Evolutionary conservation across 768 basidiomycete species (phyloP), one percentile per base, ranked within the genome.

Genomic region (Phlebiopsis flavidoalba): DNA sequence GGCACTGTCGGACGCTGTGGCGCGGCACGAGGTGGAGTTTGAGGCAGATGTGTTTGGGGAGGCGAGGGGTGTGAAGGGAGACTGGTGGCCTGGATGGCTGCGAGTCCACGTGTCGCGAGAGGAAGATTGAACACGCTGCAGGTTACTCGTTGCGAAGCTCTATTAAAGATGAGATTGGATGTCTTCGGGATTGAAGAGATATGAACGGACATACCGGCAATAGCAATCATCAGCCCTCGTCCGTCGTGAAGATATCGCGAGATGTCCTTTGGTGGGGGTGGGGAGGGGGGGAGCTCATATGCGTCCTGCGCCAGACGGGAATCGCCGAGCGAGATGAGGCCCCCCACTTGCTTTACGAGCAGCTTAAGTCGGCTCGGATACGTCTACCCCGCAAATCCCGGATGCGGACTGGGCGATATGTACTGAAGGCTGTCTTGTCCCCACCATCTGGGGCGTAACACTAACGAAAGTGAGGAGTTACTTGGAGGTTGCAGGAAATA

Each of bases 241-340:
- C 10, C 36, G 26, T 17, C 35, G 26, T 46, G 40, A 33, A 17
- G 17, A 1, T 22, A 14, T 45, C 8, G n/a, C n/a, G 11, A 37
- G 22, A 45, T 49, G 48, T 61, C 60, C 46, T 61, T 61, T n/a
- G 53, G 53, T 8, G 60, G 60, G 15, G 55, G 60, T 5, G 47
- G 55, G 40, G n/a, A n/a, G n/a, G 56, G 60, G 5, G 60, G 60
- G 8, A 61, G 12, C 48, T 61, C 60, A 24, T 19, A 35, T 36
- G 35, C 45, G 11, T 61, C 55, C 35, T 40, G 60, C 8, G 36
- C 55, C 19, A 57, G 26, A 7, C 49, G 54, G 3, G 17, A n/a
- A 35, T 36, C 37, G 36, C n/a, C 35, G 43, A 46, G 40, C 37
- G 55, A 12, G 55, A 31, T 8, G 49, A n/a, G 15, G 11, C 51